phyloP scores from a whole-genome alignment of 2,329 filamentous ascomycete species.

The Anisogramma anomala region DNA sequence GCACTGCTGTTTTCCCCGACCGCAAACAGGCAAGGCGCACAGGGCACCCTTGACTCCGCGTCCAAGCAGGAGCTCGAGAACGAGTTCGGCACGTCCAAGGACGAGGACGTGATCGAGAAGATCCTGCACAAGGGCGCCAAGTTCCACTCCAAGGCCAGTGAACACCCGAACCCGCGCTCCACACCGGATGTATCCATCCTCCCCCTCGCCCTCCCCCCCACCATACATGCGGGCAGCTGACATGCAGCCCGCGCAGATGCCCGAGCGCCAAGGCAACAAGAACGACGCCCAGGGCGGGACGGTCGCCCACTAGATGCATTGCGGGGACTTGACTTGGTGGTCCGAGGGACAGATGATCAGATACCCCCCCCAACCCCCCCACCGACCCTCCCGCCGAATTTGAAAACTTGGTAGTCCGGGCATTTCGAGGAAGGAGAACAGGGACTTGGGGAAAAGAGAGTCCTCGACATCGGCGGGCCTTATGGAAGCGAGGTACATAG shows the following conservation, averaged over 20 bases:
- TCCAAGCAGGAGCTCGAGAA: conserved; percentile 65
- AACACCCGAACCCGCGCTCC: too few relatives aligned
- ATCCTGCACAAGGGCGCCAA: conserved; percentile 68
- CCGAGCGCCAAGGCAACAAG: conserved; percentile 38
- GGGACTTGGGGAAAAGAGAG: too few relatives aligned
- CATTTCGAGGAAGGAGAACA: too few relatives aligned
- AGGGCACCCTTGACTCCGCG: conserved; percentile 67
- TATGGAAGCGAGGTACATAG: too few relatives aligned
- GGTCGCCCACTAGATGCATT: conserved; percentile 28
- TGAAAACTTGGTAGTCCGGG: too few relatives aligned
- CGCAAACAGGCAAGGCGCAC: conserved; percentile 67
- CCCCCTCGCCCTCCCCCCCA: neutral
- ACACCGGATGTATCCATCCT: neutral
- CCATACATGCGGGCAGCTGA: conserved; percentile 6
- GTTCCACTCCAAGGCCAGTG: conserved; percentile 46
- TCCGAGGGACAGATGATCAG: neutral
- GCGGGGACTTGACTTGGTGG: neutral
- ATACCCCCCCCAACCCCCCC: too few relatives aligned
- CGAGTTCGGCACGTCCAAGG: conserved; percentile 73
- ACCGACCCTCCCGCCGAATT: too few relatives aligned
- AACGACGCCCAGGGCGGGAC: conserved; percentile 39
- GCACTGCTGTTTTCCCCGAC: too few relatives aligned
- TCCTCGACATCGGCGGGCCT: too few relatives aligned
- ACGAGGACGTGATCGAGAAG: conserved; percentile 69
- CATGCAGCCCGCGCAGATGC: conserved; percentile 29